Evolutionary conservation across 306 rosid genomes (phyloP), one percentile per base, ranked within the genome.

Genomic region (Prunus armeniaca): DNA sequence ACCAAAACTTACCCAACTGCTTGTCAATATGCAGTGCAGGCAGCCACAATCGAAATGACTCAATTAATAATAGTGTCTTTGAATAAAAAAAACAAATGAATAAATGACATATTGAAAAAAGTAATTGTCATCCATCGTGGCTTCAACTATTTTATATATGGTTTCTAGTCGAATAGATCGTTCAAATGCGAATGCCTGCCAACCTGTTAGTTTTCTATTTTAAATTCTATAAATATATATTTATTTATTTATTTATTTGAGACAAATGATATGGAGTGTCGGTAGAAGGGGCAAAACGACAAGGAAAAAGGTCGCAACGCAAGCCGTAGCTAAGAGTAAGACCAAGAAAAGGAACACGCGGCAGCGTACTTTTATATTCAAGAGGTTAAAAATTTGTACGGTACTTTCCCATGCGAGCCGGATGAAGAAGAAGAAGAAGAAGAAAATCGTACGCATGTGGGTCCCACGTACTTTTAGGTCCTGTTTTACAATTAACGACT

Each of bases 251-350:
- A 17, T 63, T 8, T 30, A 1, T 19, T 8, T 30, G 12, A 3
- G 52, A 15, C 19, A 13, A 27, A 55, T 34, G 8, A 34, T 6
- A 34, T n/a, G 3, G 52, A 55, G 63, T 65, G 78, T 81, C 84
- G 84, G 84, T 56, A 12, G 81, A 14, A 63, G 22, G 1, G 54
- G 19, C 28, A 45, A 74, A 76, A 67, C 52, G 27, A 22, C 65
- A 15, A 30, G n/a, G 55, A 30, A 46, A 24, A 72, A 34, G 51
- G 8, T 8, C 6, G 38, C 32, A 27, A 8, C 4, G 61, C 61
- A 20, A 17, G 11, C 0, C 67, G 2, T 8, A 15, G 6, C 8
- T 34, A 34, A 38, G 43, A 6, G 43, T 7, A 38, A 38, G 2
- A 38, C 43, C 43, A 7, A 65, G 3, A 65, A 10, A 65, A 18